Conservation (phyloP, 179 eudicot genomes). For the Beta corolliflora region DNA sequence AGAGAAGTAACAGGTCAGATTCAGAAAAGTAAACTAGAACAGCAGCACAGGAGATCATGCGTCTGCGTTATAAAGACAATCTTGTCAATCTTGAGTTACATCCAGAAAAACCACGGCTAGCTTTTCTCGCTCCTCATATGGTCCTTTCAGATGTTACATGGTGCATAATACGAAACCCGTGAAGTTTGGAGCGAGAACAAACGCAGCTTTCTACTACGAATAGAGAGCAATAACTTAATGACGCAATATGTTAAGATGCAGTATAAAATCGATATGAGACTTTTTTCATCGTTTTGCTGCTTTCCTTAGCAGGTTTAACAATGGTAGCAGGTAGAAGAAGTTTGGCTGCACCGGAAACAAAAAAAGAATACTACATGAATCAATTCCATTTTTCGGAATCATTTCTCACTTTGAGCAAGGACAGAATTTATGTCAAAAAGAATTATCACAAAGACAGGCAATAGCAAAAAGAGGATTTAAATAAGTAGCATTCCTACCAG, state of each 20-base stretch:
- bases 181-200: too few species aligned
- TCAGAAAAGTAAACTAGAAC: not conserved
- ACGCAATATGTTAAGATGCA: too few species aligned
- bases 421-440: not conserved
- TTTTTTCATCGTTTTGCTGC: too few species aligned
- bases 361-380: not conserved
- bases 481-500: conserved; percentile 57
- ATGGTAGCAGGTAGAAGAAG: too few species aligned
- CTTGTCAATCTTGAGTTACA: not conserved
- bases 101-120: not conserved
- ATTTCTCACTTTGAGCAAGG: not conserved
- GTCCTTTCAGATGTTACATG: not conserved
- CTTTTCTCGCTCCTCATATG: not conserved
- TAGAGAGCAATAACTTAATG: not conserved
- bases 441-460: conserved; percentile 6
- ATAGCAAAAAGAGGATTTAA: conserved; percentile 15
- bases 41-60: not conserved
- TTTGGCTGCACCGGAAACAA: not conserved
- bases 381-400: conserved; percentile 1
- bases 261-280: too few species aligned
- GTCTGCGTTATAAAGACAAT: not conserved
- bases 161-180: too few species aligned
- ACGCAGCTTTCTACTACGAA: too few species aligned
- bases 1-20: conserved; percentile 6
- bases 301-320: too few species aligned